Percentiles rank a stretch among this genome's conserved stretches.
Conservation (phyloP, 345 rosid species). For the Brassica juncea region DNA sequence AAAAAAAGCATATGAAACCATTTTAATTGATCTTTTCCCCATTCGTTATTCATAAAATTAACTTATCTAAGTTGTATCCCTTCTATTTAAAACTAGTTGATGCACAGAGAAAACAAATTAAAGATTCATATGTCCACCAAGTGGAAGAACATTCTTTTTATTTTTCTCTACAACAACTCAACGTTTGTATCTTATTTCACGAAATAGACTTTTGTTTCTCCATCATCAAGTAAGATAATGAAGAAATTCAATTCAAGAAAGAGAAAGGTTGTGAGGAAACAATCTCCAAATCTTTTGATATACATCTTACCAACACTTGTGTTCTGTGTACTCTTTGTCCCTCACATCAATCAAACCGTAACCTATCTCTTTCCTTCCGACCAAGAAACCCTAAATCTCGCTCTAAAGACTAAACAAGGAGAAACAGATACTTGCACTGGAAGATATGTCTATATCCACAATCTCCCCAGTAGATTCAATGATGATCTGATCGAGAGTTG, state of each 20-base stretch:
- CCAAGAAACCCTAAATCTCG: constrained; percentile 6
- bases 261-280: constrained; percentile 12
- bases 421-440: constrained; percentile 37
- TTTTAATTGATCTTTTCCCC: neutral
- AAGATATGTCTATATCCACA: constrained; percentile 44
- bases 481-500: constrained; percentile 43
- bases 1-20: neutral
- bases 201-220: constrained; percentile 6
- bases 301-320: neutral
- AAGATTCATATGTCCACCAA: constrained; percentile 1
- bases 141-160: neutral
- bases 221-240: neutral
- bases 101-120: neutral
- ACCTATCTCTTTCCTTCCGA: constrained; percentile 1
- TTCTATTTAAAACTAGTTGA: neutral
- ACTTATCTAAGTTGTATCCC: neutral
- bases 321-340: neutral
- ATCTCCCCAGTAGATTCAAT: constrained; percentile 46
- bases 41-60: neutral
- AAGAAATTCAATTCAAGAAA: constrained; percentile 7
- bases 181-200: constrained; percentile 20
- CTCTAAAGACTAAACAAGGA: neutral
- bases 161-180: neutral
- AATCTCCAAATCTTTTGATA: constrained; percentile 5
- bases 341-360: neutral